Evolutionary conservation across 2,329 filamentous ascomycete species (phyloP).

Genomic region (Ophiostoma sp.): DNA sequence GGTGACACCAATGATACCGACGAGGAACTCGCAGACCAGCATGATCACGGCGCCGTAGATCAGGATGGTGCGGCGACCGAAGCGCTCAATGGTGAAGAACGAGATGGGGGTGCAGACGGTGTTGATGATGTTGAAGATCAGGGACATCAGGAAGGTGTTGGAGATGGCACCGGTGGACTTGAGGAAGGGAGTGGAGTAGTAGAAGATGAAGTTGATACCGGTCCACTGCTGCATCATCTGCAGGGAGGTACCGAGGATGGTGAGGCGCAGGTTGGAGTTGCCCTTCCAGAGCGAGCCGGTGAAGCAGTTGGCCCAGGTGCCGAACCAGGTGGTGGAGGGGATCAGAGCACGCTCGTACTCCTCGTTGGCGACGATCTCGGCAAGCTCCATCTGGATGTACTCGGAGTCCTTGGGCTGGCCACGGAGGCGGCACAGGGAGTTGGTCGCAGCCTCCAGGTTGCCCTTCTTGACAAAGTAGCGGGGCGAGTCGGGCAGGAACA

Average conservation of each 20-base stretch:
- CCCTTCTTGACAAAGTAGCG: slow-evolving; percentile 80
- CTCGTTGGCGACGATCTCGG: slow-evolving; percentile 84
- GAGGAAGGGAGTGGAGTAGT: slow-evolving; percentile 82
- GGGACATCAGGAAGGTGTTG: slow-evolving; percentile 75
- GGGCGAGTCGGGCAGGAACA: slow-evolving; percentile 77
- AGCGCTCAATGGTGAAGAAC: slow-evolving; percentile 77
- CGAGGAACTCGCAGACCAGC: slow-evolving; percentile 81
- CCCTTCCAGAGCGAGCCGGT: slow-evolving; percentile 55
- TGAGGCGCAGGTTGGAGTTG: slow-evolving; percentile 64
- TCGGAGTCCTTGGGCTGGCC: slow-evolving; percentile 67
- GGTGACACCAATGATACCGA: slow-evolving; percentile 67
- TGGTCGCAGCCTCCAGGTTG: slow-evolving; percentile 58
- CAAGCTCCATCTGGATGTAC: slow-evolving; percentile 71
- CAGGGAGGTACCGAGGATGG: slow-evolving; percentile 64
- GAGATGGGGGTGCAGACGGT: slow-evolving; percentile 78
- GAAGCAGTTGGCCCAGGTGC: slow-evolving; percentile 65
- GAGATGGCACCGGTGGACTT: slow-evolving; percentile 66
- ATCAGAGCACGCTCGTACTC: slow-evolving; percentile 72
- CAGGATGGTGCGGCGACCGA: slow-evolving; percentile 75
- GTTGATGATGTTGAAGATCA: slow-evolving; percentile 85
- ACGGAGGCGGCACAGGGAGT: slow-evolving; percentile 61
- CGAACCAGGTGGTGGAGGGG: slow-evolving; percentile 58
- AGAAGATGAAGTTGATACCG: slow-evolving; percentile 87
- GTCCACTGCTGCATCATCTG: slow-evolving; percentile 81
- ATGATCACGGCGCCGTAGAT: slow-evolving; percentile 75